Evolutionary conservation across 805 yeast species (phyloP), one percentile per base, ranked within the genome.

Genomic region (Candida vaughaniae): DNA sequence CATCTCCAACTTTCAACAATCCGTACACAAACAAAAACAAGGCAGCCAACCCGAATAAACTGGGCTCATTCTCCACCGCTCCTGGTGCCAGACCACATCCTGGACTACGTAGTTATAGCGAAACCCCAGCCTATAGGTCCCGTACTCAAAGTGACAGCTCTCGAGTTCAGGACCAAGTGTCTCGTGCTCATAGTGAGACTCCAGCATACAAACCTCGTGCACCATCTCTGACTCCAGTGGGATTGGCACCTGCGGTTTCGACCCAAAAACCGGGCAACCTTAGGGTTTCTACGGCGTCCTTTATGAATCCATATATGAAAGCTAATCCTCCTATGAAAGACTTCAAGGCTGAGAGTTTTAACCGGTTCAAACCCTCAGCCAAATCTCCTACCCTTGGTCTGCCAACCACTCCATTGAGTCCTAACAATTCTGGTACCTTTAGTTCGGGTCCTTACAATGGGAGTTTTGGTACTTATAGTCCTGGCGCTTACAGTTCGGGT

Each of bases 311-410:
- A 4, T 32, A 32, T 25, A 14, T 32, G 19, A 22, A 25, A 25
- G 14, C 18, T n/a, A 15, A 16, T 4, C 22, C 3, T 9, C 37
- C 15, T 5, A 26, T 34, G 32, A 34, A 34, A 22, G 31, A 34
- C 15, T 34, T 34, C 26, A 28, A 26, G 15, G 29, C 29, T n/a
- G 37, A 34, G 6, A 20, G 16, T 8, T 28, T 34, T 20, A 34
- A 28, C 31, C 26, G 14, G 27, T 34, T 34, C 23, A 20, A 20
- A 20, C 23, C 23, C 10, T 6, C 10, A 20, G 9, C 23, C 9
- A 20, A 20, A 20, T 20, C 23, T 20, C 9, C 10, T 20, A 20
- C 23, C 10, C n/a, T 10, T 12, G 6, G 6, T 16, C 10, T 12
- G 10, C 31, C 31, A 19, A 6, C 19, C 10, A 27, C 31, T 12